Conservation (phyloP, 2,329 filamentous ascomycete species). For the Fusarium mundagurra region DNA sequence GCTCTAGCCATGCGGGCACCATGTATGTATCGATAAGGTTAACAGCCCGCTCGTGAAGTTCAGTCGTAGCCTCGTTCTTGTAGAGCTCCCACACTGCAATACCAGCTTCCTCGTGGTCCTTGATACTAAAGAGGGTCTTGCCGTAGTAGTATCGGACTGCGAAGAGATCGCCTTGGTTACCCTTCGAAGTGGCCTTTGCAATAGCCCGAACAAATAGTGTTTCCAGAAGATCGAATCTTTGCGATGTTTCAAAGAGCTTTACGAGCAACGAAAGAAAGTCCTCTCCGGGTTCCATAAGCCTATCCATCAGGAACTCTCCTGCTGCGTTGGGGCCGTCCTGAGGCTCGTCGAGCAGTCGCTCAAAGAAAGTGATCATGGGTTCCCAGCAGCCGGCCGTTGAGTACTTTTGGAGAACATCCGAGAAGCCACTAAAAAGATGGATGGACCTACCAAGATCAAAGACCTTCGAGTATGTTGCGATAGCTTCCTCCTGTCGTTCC, state of each 20-base stretch:
- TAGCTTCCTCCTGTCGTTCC: not conserved
- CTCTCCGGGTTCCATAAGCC: accelerated
- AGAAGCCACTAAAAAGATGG: not conserved
- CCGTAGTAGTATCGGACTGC: not conserved
- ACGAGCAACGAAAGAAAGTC: not conserved
- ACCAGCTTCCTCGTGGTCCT: not conserved
- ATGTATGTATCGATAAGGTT: not conserved
- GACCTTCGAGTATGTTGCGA: not conserved
- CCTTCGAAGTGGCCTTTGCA: not conserved
- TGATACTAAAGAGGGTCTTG: not conserved
- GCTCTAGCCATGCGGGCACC: not conserved
- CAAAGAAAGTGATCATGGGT: not conserved
- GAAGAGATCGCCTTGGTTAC: not conserved
- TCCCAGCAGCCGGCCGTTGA: not conserved
- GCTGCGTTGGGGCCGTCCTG: not conserved
- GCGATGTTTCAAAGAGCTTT: not conserved
- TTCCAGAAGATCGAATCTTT: not conserved
- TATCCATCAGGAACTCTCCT: not conserved
- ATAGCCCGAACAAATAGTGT: not conserved
- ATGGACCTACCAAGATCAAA: not conserved
- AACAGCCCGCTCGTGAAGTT: not conserved
- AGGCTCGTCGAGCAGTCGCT: not conserved
- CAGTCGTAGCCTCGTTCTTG: not conserved
- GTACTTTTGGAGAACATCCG: not conserved
- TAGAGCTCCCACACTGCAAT: not conserved